Percentiles rank a stretch among this genome's conserved stretches.
These are phyloP conservation scores for Starmerella powellii DNA, from an alignment of 805 yeast genomes.

Conservation along the genomic window DNA sequence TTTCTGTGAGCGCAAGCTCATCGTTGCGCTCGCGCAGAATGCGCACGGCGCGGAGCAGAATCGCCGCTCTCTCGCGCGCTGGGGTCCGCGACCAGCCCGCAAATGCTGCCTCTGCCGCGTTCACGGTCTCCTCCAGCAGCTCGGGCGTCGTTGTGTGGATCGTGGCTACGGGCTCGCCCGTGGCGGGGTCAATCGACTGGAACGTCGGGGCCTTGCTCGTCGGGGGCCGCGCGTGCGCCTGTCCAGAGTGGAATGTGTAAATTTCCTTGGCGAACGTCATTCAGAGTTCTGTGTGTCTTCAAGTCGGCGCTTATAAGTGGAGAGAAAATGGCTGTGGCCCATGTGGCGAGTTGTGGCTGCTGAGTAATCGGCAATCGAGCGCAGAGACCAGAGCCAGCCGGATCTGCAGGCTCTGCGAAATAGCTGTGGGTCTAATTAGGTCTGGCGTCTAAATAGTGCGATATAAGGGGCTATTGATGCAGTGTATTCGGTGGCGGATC, in stretches of 20 bases:
- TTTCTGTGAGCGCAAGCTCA: conserved; percentile 57
- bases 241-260: conserved; percentile 14
- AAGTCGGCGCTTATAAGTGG: too few species aligned
- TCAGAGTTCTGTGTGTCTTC: too few species aligned
- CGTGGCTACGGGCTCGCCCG: conserved; percentile 54
- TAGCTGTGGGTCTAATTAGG: too few species aligned
- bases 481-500: too few species aligned
- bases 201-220: conserved; percentile 38
- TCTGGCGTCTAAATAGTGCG: too few species aligned
- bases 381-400: too few species aligned
- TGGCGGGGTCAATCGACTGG: conserved; percentile 53
- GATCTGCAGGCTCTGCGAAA: too few species aligned
- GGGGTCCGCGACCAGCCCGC: conserved; percentile 56
- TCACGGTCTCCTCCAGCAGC: conserved; percentile 72
- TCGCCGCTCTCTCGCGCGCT: conserved; percentile 53
- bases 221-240: conserved; percentile 22
- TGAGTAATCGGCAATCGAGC: too few species aligned
- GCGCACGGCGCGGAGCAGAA: conserved; percentile 59
- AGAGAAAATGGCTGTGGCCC: too few species aligned
- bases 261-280: conserved; percentile 9
- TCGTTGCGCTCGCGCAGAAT: conserved; percentile 54
- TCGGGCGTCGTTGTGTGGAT: conserved; percentile 64
- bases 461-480: too few species aligned
- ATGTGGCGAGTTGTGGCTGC: too few species aligned
- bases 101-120: conserved; percentile 69